phyloP scores from a whole-genome alignment of 345 rosid genomes.

The Syzygium oleosum region DNA sequence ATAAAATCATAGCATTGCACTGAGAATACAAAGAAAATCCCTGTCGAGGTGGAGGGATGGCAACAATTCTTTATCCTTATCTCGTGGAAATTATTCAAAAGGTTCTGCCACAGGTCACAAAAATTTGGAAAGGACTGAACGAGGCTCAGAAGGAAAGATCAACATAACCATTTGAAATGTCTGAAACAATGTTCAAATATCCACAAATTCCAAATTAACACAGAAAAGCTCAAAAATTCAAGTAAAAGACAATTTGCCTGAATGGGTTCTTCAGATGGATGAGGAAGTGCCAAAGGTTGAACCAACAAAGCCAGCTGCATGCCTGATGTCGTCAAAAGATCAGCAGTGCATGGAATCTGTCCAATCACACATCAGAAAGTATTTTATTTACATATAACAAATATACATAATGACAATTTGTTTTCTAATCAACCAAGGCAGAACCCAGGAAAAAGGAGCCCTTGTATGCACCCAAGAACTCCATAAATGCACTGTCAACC shows the following conservation, averaged over 20 bases:
- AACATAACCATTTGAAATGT: background rate
- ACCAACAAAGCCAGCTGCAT: conserved; percentile 92
- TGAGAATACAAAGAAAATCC: background rate
- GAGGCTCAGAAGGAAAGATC: background rate
- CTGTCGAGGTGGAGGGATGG: background rate
- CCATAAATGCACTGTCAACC: background rate
- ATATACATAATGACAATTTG: background rate
- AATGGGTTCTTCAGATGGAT: conserved; percentile 93
- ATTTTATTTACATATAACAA: background rate
- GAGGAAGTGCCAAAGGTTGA: conserved; percentile 94
- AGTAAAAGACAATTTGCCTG: conserved; percentile 37
- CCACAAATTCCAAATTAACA: background rate
- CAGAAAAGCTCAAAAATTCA: background rate
- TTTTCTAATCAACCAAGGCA: background rate
- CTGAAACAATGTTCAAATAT: background rate
- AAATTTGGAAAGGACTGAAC: background rate
- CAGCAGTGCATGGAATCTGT: conserved; percentile 95
- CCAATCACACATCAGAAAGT: background rate
- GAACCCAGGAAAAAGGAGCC: background rate
- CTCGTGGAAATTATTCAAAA: background rate
- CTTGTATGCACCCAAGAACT: background rate
- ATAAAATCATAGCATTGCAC: background rate
- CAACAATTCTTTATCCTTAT: background rate
- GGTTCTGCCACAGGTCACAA: background rate
- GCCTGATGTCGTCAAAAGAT: conserved; percentile 87